phyloP scores from a whole-genome alignment of 495 filamentous ascomycete genomes.

The Melanomma pulvis-pyrius region DNA sequence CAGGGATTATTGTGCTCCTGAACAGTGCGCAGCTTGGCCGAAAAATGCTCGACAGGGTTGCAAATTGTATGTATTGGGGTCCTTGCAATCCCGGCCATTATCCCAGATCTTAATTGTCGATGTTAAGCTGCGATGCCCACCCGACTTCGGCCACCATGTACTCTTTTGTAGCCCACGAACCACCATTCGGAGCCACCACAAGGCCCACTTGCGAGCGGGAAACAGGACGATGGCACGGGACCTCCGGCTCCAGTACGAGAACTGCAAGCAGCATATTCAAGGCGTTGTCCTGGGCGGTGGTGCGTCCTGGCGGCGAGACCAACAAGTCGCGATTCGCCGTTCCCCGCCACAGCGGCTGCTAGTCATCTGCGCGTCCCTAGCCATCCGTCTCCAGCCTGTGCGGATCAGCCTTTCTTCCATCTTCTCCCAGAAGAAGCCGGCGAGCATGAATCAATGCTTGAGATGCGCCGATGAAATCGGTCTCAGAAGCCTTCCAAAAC shows the following conservation, averaged over 20 bases:
- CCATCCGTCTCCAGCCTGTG: constrained; percentile 28
- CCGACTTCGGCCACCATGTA: constrained; percentile 34
- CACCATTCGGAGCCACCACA: constrained; percentile 23
- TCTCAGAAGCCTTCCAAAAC: constrained; percentile 28
- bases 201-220: constrained; percentile 24
- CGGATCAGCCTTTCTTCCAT: constrained; percentile 36
- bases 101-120: no score
- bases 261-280: constrained; percentile 6
- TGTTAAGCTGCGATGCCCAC: constrained; percentile 16
- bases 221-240: constrained; percentile 32
- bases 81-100: not conserved
- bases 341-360: constrained; percentile 37
- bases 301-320: constrained; percentile 19
- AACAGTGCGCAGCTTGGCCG: not conserved
- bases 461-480: constrained; percentile 29
- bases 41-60: not conserved
- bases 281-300: constrained; percentile 7
- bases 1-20: no score
- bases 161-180: constrained; percentile 28
- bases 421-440: constrained; percentile 36
- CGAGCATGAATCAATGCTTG: constrained; percentile 37
- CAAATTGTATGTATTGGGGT: not conserved
- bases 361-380: constrained; percentile 33
- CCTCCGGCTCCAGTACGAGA: constrained; percentile 22
- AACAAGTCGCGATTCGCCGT: constrained; percentile 6